phyloP scores from a whole-genome alignment of 164 flowering plant species.

The Stephania cephalantha region DNA sequence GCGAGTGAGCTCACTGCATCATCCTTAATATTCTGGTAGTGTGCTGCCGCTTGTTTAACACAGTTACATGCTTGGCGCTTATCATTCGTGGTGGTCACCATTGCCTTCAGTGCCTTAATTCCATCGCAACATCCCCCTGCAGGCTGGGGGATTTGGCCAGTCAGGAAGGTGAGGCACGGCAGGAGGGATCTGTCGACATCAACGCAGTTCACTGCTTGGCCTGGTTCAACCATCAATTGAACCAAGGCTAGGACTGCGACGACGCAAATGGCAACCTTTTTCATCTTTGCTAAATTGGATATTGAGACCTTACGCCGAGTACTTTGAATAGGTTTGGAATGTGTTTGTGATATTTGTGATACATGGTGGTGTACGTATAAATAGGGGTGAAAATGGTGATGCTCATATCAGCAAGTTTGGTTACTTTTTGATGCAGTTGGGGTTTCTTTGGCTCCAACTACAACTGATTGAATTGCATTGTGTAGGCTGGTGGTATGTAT shows the following conservation, averaged over 20 bases:
- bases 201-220: constrained; percentile 12
- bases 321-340: too few species aligned
- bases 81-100: background rate
- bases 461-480: background rate
- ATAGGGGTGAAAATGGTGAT: too few species aligned
- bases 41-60: constrained; percentile 2
- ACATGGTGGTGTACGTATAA: background rate
- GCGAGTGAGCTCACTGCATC: constrained; percentile 11
- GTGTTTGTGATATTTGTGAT: too few species aligned
- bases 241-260: constrained; percentile 12
- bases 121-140: constrained; percentile 11
- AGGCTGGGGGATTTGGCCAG: background rate
- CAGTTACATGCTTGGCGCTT: constrained; percentile 12
- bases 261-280: constrained; percentile 4
- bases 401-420: too few species aligned
- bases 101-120: constrained; percentile 3
- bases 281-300: background rate
- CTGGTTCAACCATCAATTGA: constrained; percentile 13
- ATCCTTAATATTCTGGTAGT: constrained; percentile 5
- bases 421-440: background rate
- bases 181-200: constrained; percentile 1
- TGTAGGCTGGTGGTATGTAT: too few species aligned
- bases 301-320: too few species aligned
- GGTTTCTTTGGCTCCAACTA: background rate
- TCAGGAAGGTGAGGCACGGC: constrained; percentile 15